Evolutionary conservation across 2,329 filamentous ascomycete genomes (phyloP).

Genomic region (Mycosphaerella sp.): DNA sequence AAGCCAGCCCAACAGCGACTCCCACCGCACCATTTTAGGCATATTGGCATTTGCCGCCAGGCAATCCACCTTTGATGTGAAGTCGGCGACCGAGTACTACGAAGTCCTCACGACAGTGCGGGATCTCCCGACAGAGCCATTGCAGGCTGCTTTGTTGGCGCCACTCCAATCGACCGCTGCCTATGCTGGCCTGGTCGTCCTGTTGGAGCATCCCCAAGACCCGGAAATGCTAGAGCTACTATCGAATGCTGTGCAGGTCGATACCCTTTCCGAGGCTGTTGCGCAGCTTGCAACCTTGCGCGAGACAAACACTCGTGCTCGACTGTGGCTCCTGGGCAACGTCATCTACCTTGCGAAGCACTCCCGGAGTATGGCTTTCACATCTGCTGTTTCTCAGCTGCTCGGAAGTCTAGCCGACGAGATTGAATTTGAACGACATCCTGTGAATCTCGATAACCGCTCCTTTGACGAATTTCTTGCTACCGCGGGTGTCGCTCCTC

Average conservation of each 20-base stretch:
- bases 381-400: constrained; percentile 50
- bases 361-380: constrained; percentile 39
- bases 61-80: constrained; percentile 15
- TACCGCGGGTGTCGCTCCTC: constrained; percentile 21
- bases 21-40: constrained; percentile 22
- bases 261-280: constrained; percentile 20
- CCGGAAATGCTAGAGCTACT: constrained; percentile 25
- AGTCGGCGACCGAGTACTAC: constrained; percentile 30
- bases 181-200: constrained; percentile 26
- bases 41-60: constrained; percentile 36
- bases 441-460: constrained; percentile 29
- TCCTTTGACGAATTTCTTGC: constrained; percentile 44
- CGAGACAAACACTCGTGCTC: constrained; percentile 31
- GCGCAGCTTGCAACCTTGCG: constrained; percentile 1
- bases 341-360: constrained; percentile 44
- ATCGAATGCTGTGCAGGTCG: constrained; percentile 22
- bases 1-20: constrained; percentile 18
- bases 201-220: constrained; percentile 27
- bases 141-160: constrained; percentile 30
- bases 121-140: constrained; percentile 20
- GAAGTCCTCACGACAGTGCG: constrained; percentile 25
- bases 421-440: constrained; percentile 45
- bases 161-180: constrained; percentile 25
- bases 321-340: constrained; percentile 53
- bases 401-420: constrained; percentile 52